Conservation (phyloP, 2,329 filamentous ascomycete genomes). For the Fusarium brevicatenulatum region DNA sequence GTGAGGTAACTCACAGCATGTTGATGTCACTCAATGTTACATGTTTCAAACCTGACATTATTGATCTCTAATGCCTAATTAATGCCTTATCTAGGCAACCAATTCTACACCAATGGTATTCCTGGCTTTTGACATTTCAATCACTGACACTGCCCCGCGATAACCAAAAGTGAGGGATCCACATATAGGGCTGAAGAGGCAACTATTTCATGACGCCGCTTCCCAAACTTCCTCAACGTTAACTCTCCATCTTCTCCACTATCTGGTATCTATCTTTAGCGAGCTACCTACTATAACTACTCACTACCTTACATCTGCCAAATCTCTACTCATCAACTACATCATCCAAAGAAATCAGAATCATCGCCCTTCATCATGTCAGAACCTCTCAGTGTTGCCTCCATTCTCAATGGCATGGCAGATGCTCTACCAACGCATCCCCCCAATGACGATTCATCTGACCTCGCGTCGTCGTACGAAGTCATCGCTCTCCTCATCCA, state of each 20-base stretch:
- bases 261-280: neutral
- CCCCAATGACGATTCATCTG: slow-evolving; percentile 64
- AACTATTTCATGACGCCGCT: slow-evolving; percentile 42
- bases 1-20: neutral
- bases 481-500: slow-evolving; percentile 86
- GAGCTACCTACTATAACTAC: neutral
- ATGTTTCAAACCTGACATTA: neutral
- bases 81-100: neutral
- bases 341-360: neutral
- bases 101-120: neutral
- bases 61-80: neutral
- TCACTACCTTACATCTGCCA: neutral
- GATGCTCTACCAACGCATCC: slow-evolving; percentile 67
- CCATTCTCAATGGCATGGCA: slow-evolving; percentile 66
- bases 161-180: slow-evolving; percentile 17
- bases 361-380: slow-evolving; percentile 33
- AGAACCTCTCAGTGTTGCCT: slow-evolving; percentile 44
- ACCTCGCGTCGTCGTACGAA: slow-evolving; percentile 79
- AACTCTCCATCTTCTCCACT: slow-evolving; percentile 9
- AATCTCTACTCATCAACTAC: neutral
- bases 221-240: neutral
- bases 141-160: slow-evolving; percentile 24
- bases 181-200: slow-evolving; percentile 47
- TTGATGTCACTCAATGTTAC: neutral
- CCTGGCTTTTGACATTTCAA: neutral